phyloP scores from a whole-genome alignment of 352 stramenopile genomes.

The Pythium diclinum region DNA sequence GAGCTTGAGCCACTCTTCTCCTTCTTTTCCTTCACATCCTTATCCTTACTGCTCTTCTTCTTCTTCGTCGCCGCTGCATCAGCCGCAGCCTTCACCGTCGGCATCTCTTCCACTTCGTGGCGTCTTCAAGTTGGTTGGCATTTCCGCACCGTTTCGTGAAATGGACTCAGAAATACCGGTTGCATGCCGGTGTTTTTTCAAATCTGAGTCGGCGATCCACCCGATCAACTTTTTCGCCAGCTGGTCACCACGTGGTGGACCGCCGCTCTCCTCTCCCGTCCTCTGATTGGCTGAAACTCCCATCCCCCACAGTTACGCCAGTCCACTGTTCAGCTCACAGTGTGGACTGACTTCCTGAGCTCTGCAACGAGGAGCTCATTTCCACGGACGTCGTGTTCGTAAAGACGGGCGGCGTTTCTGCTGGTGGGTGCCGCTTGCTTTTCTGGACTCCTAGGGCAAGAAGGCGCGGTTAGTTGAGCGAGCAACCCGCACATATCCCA shows the following conservation, averaged over 20 bases:
- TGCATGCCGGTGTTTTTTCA: background rate
- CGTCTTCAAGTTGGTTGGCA: slow-evolving; percentile 14
- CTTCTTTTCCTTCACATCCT: slow-evolving; percentile 16
- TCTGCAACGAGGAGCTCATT: background rate
- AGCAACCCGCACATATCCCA: background rate
- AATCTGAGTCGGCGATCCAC: background rate
- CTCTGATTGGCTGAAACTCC: background rate
- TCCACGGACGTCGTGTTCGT: slow-evolving; percentile 2
- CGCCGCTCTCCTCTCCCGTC: background rate
- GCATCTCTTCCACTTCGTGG: background rate
- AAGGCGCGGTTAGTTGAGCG: background rate
- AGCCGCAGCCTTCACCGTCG: slow-evolving; percentile 4
- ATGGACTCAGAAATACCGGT: background rate
- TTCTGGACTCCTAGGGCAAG: background rate
- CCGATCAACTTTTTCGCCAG: background rate
- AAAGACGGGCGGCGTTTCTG: slow-evolving; percentile 1
- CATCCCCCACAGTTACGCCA: background rate
- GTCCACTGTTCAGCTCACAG: background rate
- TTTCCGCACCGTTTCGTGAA: slow-evolving; percentile 2
- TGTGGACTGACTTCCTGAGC: slow-evolving; percentile 2
- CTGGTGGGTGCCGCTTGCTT: background rate
- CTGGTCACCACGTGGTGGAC: background rate
- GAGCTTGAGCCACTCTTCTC: slow-evolving; percentile 29
- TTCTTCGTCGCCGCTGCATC: slow-evolving; percentile 19
- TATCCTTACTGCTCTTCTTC: slow-evolving; percentile 21